phyloP scores from a whole-genome alignment of 1,284 basidiomycete species.

The Ceratobasidium papillatum region DNA sequence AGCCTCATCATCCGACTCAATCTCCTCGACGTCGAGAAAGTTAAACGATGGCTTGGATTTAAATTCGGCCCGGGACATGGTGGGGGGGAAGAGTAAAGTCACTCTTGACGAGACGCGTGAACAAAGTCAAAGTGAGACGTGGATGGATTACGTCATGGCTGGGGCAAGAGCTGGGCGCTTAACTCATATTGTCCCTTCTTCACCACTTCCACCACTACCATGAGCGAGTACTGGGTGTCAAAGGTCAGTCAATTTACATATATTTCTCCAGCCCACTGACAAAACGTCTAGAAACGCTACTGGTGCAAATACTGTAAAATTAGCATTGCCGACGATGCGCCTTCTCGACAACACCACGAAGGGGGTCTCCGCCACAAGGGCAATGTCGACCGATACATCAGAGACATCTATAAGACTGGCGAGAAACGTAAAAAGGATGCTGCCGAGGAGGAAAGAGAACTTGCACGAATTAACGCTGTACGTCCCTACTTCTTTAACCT shows the following conservation, averaged over 20 bases:
- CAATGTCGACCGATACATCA: constrained; percentile 90
- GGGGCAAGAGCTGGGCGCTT: constrained; percentile 12
- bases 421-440: constrained; percentile 87
- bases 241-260: constrained; percentile 62
- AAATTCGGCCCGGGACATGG: constrained; percentile 34
- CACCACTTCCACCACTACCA: constrained; percentile 49
- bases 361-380: constrained; percentile 93
- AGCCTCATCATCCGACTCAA: constrained; percentile 39
- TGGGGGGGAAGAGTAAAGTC: neutral
- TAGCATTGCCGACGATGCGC: constrained; percentile 92
- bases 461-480: constrained; percentile 86
- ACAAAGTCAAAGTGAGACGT: constrained; percentile 11
- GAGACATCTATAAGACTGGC: constrained; percentile 92
- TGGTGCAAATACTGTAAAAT: constrained; percentile 90
- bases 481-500: constrained; percentile 46
- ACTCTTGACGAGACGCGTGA: neutral
- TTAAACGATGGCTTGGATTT: constrained; percentile 33
- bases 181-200: neutral
- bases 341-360: constrained; percentile 92
- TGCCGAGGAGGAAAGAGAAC: constrained; percentile 86
- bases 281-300: constrained; percentile 54
- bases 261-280: neutral
- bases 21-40: constrained; percentile 33
- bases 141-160: constrained; percentile 25
- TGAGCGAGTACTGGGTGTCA: constrained; percentile 89